phyloP scores from a whole-genome alignment of 2,329 filamentous ascomycete species.

The Scytalidium sp. region DNA sequence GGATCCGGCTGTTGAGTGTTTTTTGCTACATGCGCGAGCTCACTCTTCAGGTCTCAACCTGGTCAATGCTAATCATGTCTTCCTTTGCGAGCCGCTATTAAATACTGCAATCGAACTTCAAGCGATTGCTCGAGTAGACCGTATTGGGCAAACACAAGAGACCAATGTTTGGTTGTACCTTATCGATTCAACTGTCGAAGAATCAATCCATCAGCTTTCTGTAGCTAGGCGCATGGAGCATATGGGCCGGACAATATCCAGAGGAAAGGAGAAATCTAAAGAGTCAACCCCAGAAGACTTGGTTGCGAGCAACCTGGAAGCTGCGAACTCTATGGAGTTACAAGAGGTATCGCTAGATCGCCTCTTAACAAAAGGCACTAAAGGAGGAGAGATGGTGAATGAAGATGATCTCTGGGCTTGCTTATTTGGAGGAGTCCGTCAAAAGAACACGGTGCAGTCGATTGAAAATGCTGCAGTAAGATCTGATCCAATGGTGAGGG shows the following conservation, averaged over 20 bases:
- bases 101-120: constrained; percentile 94
- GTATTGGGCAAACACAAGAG: constrained; percentile 83
- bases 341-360: constrained; percentile 68
- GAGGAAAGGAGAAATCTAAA: constrained; percentile 35
- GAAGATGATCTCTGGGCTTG: constrained; percentile 85
- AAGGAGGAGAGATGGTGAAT: constrained; percentile 76
- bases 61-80: constrained; percentile 89
- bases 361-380: constrained; percentile 66
- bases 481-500: constrained; percentile 19
- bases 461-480: constrained; percentile 10
- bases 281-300: constrained; percentile 40
- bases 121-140: constrained; percentile 89
- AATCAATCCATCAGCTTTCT: constrained; percentile 85
- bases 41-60: constrained; percentile 88
- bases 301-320: constrained; percentile 66
- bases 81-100: constrained; percentile 89
- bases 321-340: constrained; percentile 80
- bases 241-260: constrained; percentile 48
- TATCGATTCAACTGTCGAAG: constrained; percentile 85
- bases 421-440: constrained; percentile 61
- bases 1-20: constrained; percentile 72
- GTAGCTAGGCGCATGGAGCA: constrained; percentile 77
- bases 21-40: constrained; percentile 84
- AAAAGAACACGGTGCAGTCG: constrained; percentile 8
- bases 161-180: constrained; percentile 97